Evolutionary conservation across 495 filamentous ascomycete genomes (phyloP), one percentile per base, ranked within the genome.

Genomic region (Trypethelium eluteriae): DNA sequence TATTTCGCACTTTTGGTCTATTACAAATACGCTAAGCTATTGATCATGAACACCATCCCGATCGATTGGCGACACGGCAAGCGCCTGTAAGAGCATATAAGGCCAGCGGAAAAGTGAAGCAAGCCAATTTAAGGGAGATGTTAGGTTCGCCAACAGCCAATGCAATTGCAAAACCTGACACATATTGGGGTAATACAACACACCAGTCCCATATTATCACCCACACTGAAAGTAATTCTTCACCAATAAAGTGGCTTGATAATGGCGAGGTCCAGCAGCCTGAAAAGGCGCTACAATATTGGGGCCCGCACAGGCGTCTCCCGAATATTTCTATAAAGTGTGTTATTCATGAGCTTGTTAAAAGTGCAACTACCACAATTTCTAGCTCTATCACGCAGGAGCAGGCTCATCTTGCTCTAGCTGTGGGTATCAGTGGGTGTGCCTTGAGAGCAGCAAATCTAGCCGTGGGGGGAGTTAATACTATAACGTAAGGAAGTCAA

Each of bases 1-100:
- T 46, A 46, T 46, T 6, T 46, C 41, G 41, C 41, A 46, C 41
- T 46, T 46, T 46, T 14, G 41, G 14, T 46, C 41, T 46, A 46
- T 46, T 46, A 46, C 41, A 46, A 46, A 46, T 46, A 46, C 41
- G 41, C 41, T 46, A 46, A 46, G 86, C 77, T 0, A 80, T 85
- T n/a, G n/a, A n/a, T n/a, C n/a, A n/a, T n/a, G 41, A 46, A 14
- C 6, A 46, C 14, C 14, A 46, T 46, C 41, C 41, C 41, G 41
- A 46, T 46, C 41, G 41, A 46, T 14, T 46, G 41, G 41, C 14
- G 14, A 6, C 41, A 46, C 41, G 14, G 41, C 41, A 46, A 5
- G 14, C 5, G 41, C 41, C 14, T 46, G 41, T 14, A 46, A 14
- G 41, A 46, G 41, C 41, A 46, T 46, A 6, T 46, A 5, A 14